These are phyloP conservation scores for Cytospora paraplurivora DNA, from an alignment of 2,329 filamentous ascomycete genomes.

Conservation along the genomic window DNA sequence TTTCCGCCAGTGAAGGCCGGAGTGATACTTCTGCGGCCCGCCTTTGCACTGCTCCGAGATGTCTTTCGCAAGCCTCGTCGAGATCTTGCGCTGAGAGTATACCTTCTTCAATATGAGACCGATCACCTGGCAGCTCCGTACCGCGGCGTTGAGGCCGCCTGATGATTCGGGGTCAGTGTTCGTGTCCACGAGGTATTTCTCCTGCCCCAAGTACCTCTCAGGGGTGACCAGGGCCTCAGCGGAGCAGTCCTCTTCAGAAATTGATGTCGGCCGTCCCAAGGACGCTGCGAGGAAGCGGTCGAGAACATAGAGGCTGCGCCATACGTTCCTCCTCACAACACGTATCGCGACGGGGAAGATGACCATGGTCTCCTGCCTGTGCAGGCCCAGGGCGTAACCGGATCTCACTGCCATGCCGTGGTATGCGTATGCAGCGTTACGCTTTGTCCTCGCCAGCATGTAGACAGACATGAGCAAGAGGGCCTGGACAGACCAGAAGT, in stretches of 20 bases:
- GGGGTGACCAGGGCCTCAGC: conserved; percentile 44
- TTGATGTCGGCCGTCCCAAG: conserved; percentile 62
- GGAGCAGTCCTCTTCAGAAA: conserved; percentile 64
- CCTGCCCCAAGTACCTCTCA: conserved; percentile 21
- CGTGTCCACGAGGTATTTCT: conserved; percentile 23
- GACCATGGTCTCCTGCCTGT: conserved; percentile 60
- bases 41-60: conserved; percentile 56
- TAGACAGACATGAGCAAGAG: conserved; percentile 66
- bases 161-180: conserved; percentile 29
- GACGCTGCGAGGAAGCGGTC: conserved; percentile 65
- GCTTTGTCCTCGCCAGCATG: conserved; percentile 61
- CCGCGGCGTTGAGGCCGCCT: conserved; percentile 54
- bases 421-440: conserved; percentile 65
- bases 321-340: conserved; percentile 57
- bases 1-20: conserved; percentile 53
- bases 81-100: conserved; percentile 62
- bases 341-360: conserved; percentile 53
- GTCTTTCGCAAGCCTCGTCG: conserved; percentile 57
- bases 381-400: conserved; percentile 63
- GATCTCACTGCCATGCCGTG: conserved; percentile 65
- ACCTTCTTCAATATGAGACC: conserved; percentile 60
- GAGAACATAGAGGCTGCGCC: conserved; percentile 65
- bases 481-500: conserved; percentile 67
- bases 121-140: conserved; percentile 60
- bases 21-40: conserved; percentile 53